Base-by-base conservation (phyloP, 352 stramenopile species). In the Phytophthora meadii region DNA sequence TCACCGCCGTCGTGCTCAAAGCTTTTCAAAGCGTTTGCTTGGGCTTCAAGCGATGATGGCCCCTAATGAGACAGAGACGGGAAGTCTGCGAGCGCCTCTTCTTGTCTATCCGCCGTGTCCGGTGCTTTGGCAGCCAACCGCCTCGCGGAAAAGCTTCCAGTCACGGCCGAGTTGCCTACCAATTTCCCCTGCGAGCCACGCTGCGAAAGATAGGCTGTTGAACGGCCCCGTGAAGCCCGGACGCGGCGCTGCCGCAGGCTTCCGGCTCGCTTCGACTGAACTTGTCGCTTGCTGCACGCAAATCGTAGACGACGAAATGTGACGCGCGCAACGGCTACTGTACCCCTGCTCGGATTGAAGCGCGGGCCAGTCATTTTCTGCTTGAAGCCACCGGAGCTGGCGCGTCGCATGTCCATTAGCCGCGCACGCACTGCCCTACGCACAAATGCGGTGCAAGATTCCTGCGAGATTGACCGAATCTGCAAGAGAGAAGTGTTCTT, bases 81-180 rank as follows among this genome's bases (percentile, higher is more conserved):
- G 47, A 40, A 22, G 36, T 22, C 39, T 36, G 30, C 30, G 37
- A 34, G 24, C 30, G 34, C 27, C 49, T 41, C 49, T 45, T 15
- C 59, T 24, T 42, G 25, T 65, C 39, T 59, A 64, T 54, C 49
- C 54, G 7, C 41, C 49, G 14, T 52, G 66, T 74, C 65, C 65
- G 60, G 65, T 74, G 60, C 53, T 40, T 61, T 65, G 54, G 48
- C 59, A 58, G 59, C 66, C 60, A 68, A 70, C 60, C 34, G 37
- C 30, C 24, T 2, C 37, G 36, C 19, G 39, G 8, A 30, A 15
- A 50, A 34, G 30, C 45, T 57, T 27, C 19, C n/a, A n/a, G 57
- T 72, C 64, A 64, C 51, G 25, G 34, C 14, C 56, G 22, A 66
- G 17, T 24, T 34, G 52, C 64, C 51, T 42, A 58, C 48, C 47